A percentile compares a stretch with the other conserved stretches of the same genome.
Evolutionary conservation across 176 grass and related monocot genomes (phyloP).

Genomic region (Sorghum bicolor): DNA sequence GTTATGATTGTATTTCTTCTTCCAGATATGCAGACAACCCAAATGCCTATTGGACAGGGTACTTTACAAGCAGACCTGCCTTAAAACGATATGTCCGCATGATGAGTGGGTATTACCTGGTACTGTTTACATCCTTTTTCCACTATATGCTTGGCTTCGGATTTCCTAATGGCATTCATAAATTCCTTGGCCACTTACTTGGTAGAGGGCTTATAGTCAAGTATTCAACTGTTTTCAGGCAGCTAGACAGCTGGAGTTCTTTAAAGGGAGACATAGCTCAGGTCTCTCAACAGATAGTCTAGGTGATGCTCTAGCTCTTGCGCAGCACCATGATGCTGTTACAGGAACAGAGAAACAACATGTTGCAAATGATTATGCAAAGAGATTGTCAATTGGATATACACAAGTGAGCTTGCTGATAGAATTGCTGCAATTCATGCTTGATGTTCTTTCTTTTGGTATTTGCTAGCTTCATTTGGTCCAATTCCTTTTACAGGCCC

Average conservation of each 20-base stretch:
- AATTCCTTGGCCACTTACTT: background rate
- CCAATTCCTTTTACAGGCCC: constrained; percentile 48
- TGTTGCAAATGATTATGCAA: constrained; percentile 97
- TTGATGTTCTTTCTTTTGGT: constrained; percentile 18
- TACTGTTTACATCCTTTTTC: constrained; percentile 26
- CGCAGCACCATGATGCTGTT: constrained; percentile 93
- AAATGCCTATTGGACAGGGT: constrained; percentile 97
- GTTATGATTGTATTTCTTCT: constrained; percentile 31
- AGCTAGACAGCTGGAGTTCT: constrained; percentile 86
- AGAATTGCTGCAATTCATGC: constrained; percentile 3
- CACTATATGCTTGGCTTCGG: constrained; percentile 1
- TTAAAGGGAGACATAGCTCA: constrained; percentile 55
- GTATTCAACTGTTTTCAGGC: constrained; percentile 48
- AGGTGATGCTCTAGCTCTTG: constrained; percentile 83
- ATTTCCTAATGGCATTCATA: background rate
- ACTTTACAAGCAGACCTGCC: constrained; percentile 94
- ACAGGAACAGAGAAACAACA: constrained; percentile 99
- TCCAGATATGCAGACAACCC: constrained; percentile 92
- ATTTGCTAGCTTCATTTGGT: background rate
- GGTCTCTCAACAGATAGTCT: constrained; percentile 61
- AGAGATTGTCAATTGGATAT: constrained; percentile 92
- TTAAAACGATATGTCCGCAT: constrained; percentile 77
- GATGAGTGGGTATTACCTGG: constrained; percentile 95
- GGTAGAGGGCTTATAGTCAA: background rate
- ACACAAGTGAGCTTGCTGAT: constrained; percentile 49